Percentiles rank a stretch among this genome's conserved stretches.
Conservation (phyloP, 2,329 filamentous ascomycete species). For the Fusarium albosuccineum region DNA sequence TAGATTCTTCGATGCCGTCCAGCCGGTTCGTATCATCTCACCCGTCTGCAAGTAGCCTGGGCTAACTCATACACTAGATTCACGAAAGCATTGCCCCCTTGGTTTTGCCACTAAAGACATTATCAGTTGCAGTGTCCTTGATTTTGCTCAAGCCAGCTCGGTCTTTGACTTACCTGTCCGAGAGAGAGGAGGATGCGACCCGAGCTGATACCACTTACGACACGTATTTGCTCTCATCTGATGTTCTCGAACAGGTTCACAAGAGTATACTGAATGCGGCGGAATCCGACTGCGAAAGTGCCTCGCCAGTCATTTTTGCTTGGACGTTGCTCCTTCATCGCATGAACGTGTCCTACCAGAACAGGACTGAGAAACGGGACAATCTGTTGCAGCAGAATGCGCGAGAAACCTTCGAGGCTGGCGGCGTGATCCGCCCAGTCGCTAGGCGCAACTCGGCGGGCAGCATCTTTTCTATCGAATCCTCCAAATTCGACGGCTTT, state of each 20-base stretch:
- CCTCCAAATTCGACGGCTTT: conserved; percentile 70
- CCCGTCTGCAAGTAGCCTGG: neutral
- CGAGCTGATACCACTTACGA: conserved; percentile 55
- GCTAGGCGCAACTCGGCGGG: conserved; percentile 70
- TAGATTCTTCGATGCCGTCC: conserved; percentile 76
- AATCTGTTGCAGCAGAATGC: conserved; percentile 70
- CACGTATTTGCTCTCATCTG: conserved; percentile 77
- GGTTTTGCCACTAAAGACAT: conserved; percentile 74
- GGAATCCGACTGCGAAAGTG: conserved; percentile 68
- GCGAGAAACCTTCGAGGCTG: conserved; percentile 67
- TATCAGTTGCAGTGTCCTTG: conserved; percentile 78
- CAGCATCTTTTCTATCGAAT: conserved; percentile 73
- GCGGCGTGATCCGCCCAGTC: conserved; percentile 56
- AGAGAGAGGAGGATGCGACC: conserved; percentile 54
- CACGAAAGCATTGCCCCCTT: conserved; percentile 62
- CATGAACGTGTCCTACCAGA: conserved; percentile 74
- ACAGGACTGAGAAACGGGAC: conserved; percentile 71
- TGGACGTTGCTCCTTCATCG: conserved; percentile 84
- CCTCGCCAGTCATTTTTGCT: conserved; percentile 80
- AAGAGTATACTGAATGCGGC: conserved; percentile 74
- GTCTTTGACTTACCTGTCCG: conserved; percentile 61
- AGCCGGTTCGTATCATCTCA: conserved; percentile 48
- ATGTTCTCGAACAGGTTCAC: conserved; percentile 80
- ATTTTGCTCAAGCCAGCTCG: conserved; percentile 76
- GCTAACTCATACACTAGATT: conserved; percentile 47